Evolutionary conservation across 495 filamentous ascomycete genomes (phyloP).

Genomic region (Articulospora tetracladia): DNA sequence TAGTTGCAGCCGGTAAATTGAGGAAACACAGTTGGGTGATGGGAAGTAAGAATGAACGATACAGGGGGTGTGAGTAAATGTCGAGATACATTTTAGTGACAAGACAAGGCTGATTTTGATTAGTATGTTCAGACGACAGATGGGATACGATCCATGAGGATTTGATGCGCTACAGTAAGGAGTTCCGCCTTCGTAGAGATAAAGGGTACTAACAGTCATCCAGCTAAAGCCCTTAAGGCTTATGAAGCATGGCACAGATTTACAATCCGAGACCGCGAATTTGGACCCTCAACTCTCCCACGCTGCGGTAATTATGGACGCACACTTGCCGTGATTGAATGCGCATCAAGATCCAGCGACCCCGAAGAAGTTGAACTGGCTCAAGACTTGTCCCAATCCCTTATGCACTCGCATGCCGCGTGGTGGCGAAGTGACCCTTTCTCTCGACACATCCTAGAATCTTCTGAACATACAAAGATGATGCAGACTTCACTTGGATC

Average conservation of each 20-base stretch:
- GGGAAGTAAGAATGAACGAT: conserved; percentile 10
- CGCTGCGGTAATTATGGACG: conserved; percentile 10
- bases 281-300: neutral
- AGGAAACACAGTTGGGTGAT: conserved; percentile 15
- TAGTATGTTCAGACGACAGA: conserved; percentile 5
- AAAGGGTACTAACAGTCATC: neutral
- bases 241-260: conserved; percentile 14
- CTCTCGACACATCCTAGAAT: neutral
- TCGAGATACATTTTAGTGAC: neutral
- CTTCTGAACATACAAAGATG: neutral
- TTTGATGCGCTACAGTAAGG: conserved; percentile 15
- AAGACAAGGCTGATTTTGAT: neutral
- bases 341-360: neutral
- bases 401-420: neutral
- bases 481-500: neutral
- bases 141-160: conserved; percentile 11
- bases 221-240: conserved; percentile 9
- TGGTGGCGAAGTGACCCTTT: neutral
- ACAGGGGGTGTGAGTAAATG: conserved; percentile 8
- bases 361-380: neutral
- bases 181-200: neutral
- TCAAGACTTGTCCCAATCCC: neutral
- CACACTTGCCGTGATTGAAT: conserved; percentile 14
- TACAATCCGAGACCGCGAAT: conserved; percentile 6
- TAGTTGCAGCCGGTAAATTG: conserved; percentile 11